Percentiles rank a stretch among this genome's conserved stretches.
phyloP scores from a whole-genome alignment of 345 rosid genomes.

The Triadica sebifera region DNA sequence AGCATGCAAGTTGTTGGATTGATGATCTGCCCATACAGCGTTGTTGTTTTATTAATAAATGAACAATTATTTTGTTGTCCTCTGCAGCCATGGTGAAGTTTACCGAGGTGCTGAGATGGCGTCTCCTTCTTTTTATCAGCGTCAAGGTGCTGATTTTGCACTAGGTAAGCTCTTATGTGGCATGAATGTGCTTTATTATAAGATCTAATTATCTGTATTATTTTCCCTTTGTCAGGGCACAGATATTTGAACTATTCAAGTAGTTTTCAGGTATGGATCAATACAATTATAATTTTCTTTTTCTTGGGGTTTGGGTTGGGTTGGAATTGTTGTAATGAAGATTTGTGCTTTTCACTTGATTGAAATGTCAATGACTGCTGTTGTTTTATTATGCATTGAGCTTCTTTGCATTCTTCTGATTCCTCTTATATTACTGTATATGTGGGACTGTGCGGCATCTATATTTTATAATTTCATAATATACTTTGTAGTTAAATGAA shows the following conservation, averaged over 20 bases:
- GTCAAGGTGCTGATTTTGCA: slow-evolving; percentile 6
- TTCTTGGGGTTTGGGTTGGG: not conserved
- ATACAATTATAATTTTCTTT: not conserved
- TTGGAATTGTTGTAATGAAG: not conserved
- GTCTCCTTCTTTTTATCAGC: slow-evolving; percentile 15
- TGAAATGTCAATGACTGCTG: not conserved
- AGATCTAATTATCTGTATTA: too few species aligned
- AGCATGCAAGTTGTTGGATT: not conserved
- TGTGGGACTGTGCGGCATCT: not conserved
- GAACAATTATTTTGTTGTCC: not conserved
- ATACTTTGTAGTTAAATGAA: too few species aligned
- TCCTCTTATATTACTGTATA: not conserved
- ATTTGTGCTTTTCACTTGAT: not conserved
- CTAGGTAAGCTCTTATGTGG: slow-evolving; percentile 10
- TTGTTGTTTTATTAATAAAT: not conserved
- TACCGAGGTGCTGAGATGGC: slow-evolving; percentile 13
- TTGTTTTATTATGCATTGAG: not conserved
- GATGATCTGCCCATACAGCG: not conserved
- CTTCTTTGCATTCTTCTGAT: not conserved
- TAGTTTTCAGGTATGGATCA: slow-evolving; percentile 16
- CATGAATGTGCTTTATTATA: slow-evolving; percentile 4
- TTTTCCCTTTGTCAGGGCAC: slow-evolving; percentile 16
- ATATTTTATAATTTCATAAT: not conserved
- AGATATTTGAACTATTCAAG: slow-evolving; percentile 10
- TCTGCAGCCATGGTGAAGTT: slow-evolving; percentile 2